A percentile compares a stretch with the other conserved stretches of the same genome.
These are phyloP conservation scores for Auricularia sp. DNA, from an alignment of 768 basidiomycete genomes.

Conservation along the genomic window DNA sequence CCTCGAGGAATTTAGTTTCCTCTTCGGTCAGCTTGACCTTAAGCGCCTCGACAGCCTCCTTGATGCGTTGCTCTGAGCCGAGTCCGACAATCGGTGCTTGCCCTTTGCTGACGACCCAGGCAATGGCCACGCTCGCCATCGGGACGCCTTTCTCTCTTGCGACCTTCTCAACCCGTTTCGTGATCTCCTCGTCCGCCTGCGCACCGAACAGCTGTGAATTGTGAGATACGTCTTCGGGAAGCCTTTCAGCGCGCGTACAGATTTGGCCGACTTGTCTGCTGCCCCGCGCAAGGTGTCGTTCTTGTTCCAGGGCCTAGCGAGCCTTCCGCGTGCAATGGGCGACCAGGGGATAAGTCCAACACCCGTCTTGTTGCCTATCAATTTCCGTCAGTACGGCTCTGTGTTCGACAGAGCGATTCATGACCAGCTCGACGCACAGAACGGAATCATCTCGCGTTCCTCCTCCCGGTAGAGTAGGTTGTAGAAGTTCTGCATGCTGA, in stretches of 20 bases:
- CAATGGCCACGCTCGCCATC: slow-evolving; percentile 37
- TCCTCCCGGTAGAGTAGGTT: slow-evolving; percentile 46
- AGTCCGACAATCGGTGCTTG: slow-evolving; percentile 36
- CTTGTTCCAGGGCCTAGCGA: slow-evolving; percentile 26
- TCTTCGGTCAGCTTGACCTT: slow-evolving; percentile 24
- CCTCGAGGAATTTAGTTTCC: slow-evolving; percentile 21
- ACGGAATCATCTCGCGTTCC: slow-evolving; percentile 11
- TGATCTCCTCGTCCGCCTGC: slow-evolving; percentile 25
- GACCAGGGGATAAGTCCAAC: slow-evolving; percentile 45
- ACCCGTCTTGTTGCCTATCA: slow-evolving; percentile 30
- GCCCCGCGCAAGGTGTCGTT: slow-evolving; percentile 14
- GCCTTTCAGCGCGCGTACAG: slow-evolving; percentile 3
- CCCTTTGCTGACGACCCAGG: slow-evolving; percentile 32
- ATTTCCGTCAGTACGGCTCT: neutral
- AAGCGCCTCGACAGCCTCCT: slow-evolving; percentile 18
- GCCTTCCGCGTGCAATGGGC: slow-evolving; percentile 30
- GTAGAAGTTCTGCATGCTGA: slow-evolving; percentile 47
- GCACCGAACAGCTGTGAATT: slow-evolving; percentile 7
- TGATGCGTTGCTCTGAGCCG: slow-evolving; percentile 23
- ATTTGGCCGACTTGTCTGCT: slow-evolving; percentile 13
- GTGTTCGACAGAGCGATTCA: neutral
- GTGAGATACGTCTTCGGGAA: neutral
- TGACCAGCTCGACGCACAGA: neutral
- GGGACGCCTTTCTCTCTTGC: slow-evolving; percentile 28
- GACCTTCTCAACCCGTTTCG: slow-evolving; percentile 31